phyloP scores from a whole-genome alignment of 805 yeast genomes.

The Ogataea paraovalis region DNA sequence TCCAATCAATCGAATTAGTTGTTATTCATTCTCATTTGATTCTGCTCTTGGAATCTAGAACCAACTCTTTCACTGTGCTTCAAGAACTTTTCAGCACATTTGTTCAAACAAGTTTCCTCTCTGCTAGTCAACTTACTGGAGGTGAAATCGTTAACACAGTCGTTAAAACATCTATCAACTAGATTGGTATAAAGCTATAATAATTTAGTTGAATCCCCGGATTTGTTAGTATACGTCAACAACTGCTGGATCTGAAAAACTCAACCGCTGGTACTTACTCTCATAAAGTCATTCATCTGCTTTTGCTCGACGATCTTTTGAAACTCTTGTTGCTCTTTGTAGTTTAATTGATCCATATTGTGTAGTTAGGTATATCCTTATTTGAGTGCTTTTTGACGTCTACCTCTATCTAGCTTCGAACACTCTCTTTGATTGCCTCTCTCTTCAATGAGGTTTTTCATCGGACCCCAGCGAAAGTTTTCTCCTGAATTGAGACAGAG shows the following conservation, averaged over 20 bases:
- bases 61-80: constrained; percentile 98
- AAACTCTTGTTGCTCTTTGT: constrained; percentile 94
- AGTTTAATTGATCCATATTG: constrained; percentile 89
- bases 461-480: background rate
- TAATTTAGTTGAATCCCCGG: background rate
- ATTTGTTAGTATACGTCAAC: background rate
- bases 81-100: constrained; percentile 95
- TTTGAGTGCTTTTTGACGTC: too few species aligned
- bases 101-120: constrained; percentile 81
- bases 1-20: too few species aligned
- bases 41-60: constrained; percentile 97
- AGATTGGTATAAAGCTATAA: constrained; percentile 73
- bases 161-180: constrained; percentile 95
- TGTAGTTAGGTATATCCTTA: background rate
- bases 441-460: background rate
- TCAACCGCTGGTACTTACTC: constrained; percentile 39
- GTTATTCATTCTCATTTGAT: constrained; percentile 68
- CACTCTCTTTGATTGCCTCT: too few species aligned
- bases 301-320: constrained; percentile 93
- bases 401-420: too few species aligned
- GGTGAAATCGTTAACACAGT: constrained; percentile 98
- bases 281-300: constrained; percentile 99
- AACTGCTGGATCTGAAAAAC: background rate
- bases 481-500: background rate
- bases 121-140: constrained; percentile 79